Conservation (phyloP, 2,329 filamentous ascomycete species). For the Penicillium aurantiogriseum region DNA sequence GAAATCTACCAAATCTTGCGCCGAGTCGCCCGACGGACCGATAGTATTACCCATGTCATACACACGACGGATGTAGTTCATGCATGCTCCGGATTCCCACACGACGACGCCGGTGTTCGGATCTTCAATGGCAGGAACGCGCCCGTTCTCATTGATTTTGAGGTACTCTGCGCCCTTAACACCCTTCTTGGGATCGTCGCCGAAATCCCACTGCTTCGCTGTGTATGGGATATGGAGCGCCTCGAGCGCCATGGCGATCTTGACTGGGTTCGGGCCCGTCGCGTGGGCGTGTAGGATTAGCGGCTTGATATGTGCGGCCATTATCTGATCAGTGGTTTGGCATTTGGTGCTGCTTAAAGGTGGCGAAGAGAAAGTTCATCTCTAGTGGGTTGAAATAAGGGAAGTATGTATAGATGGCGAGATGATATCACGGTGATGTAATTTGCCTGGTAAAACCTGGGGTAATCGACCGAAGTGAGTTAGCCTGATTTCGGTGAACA, state of each 20-base stretch:
- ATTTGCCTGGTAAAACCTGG: not conserved
- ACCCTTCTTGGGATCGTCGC: slow-evolving; percentile 38
- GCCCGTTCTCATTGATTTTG: slow-evolving; percentile 48
- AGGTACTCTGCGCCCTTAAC: slow-evolving; percentile 33
- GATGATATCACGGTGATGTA: slow-evolving; percentile 21
- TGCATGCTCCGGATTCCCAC: slow-evolving; percentile 43
- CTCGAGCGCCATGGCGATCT: slow-evolving; percentile 46
- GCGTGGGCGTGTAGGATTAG: slow-evolving; percentile 43
- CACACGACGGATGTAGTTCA: slow-evolving; percentile 40
- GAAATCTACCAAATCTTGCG: slow-evolving; percentile 45
- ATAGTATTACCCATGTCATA: slow-evolving; percentile 46
- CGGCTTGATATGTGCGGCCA: slow-evolving; percentile 30
- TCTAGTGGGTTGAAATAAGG: not conserved
- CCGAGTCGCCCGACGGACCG: slow-evolving; percentile 31
- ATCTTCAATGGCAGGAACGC: slow-evolving; percentile 41
- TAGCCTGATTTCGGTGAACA: not conserved
- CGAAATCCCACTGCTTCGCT: slow-evolving; percentile 45
- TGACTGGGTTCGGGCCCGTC: slow-evolving; percentile 46
- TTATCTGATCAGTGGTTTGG: not conserved
- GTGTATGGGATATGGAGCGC: slow-evolving; percentile 42
- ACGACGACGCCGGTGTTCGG: slow-evolving; percentile 39
- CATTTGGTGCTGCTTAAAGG: not conserved
- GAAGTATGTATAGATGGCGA: not conserved
- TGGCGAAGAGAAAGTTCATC: not conserved
- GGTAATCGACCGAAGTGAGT: not conserved